Percentiles rank a stretch among this genome's conserved stretches.
phyloP scores from a whole-genome alignment of 164 flowering plant species.

The Stephania yunnanensis region DNA sequence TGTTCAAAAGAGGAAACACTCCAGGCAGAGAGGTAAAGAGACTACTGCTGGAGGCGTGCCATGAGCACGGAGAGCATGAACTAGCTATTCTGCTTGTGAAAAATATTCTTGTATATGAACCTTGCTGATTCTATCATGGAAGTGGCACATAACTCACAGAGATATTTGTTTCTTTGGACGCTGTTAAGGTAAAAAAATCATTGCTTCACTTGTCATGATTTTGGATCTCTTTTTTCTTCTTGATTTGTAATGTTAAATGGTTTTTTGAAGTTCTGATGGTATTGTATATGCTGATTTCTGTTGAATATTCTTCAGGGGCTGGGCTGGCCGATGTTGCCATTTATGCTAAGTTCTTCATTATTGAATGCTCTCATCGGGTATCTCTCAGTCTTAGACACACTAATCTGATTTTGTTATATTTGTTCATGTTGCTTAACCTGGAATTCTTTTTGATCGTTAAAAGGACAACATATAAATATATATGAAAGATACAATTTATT shows the following conservation, averaged over 20 bases:
- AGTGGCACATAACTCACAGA: background rate
- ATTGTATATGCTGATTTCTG: background rate
- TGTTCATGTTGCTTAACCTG: too few species aligned
- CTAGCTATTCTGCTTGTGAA: constrained; percentile 11
- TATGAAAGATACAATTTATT: too few species aligned
- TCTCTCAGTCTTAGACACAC: too few species aligned
- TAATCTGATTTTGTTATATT: background rate
- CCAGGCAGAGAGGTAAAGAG: constrained; percentile 16
- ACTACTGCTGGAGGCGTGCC: constrained; percentile 11
- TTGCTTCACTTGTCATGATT: background rate
- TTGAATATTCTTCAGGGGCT: background rate
- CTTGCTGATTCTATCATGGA: background rate
- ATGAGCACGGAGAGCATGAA: constrained; percentile 15
- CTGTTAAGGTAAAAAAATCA: background rate
- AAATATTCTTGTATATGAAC: constrained; percentile 11
- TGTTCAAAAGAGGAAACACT: constrained; percentile 25
- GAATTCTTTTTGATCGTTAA: too few species aligned
- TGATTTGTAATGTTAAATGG: background rate
- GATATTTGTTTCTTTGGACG: too few species aligned
- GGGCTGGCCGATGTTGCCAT: background rate
- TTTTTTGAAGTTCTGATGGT: background rate
- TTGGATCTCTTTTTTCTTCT: background rate
- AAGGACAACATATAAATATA: too few species aligned
- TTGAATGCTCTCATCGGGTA: too few species aligned
- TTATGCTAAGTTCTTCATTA: background rate